phyloP scores from a whole-genome alignment of 1,139 yeast genomes.

The Candida glucosophila region DNA sequence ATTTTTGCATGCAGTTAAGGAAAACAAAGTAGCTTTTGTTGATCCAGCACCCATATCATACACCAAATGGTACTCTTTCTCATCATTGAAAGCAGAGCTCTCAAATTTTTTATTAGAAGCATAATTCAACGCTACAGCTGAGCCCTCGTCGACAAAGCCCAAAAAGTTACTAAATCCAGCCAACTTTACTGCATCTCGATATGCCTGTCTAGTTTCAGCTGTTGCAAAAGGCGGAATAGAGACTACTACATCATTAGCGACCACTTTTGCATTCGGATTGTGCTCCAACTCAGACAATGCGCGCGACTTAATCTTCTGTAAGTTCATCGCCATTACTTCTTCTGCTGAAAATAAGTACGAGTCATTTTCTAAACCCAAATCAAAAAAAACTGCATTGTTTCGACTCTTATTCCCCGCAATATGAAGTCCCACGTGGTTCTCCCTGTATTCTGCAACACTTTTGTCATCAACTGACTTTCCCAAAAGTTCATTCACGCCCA shows the following conservation, averaged over 20 bases:
- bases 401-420: constrained; percentile 31
- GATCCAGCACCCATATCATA: constrained; percentile 94
- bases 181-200: constrained; percentile 63
- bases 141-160: constrained; percentile 78
- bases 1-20: constrained; percentile 42
- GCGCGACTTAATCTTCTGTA: constrained; percentile 56
- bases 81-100: constrained; percentile 22
- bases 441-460: constrained; percentile 34
- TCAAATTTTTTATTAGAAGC: constrained; percentile 42
- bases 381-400: constrained; percentile 48
- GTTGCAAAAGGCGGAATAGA: constrained; percentile 71
- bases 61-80: constrained; percentile 55
- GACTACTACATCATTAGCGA: constrained; percentile 61
- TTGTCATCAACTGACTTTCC: constrained; percentile 53
- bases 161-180: constrained; percentile 57
- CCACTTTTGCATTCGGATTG: constrained; percentile 20
- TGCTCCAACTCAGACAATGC: constrained; percentile 41
- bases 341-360: constrained; percentile 43
- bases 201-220: constrained; percentile 59
- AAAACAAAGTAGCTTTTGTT: constrained; percentile 75
- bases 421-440: constrained; percentile 54
- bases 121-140: constrained; percentile 81
- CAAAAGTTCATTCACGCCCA: constrained; percentile 60
- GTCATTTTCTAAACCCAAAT: constrained; percentile 39
- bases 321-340: constrained; percentile 78